Evolutionary conservation across 352 stramenopile genomes (phyloP).

Genomic region (Pythium rhizo-oryzae): DNA sequence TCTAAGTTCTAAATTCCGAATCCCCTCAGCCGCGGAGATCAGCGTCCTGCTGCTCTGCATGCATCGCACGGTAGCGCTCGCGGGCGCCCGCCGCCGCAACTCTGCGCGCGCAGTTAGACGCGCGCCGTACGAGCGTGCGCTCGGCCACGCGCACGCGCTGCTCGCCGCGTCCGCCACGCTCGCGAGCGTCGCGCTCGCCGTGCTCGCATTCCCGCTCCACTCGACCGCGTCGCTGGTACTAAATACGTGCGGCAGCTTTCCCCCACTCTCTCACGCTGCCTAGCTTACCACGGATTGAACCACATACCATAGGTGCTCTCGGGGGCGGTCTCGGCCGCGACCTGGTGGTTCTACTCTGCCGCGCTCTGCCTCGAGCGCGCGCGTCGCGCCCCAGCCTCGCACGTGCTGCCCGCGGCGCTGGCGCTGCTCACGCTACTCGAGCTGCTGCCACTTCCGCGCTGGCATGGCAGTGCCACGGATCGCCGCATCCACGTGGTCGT

Average conservation of each 20-base stretch:
- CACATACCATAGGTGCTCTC: slow-evolving; percentile 20
- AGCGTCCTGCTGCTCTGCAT: slow-evolving; percentile 45
- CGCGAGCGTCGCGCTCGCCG: slow-evolving; percentile 30
- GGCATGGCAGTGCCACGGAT: neutral
- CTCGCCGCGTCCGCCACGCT: slow-evolving; percentile 27
- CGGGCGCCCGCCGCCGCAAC: neutral
- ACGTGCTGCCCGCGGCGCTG: slow-evolving; percentile 16
- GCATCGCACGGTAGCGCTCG: slow-evolving; percentile 41
- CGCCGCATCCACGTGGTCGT: slow-evolving; percentile 11
- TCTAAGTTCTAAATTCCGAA: too few relatives aligned
- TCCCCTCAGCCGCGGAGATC: slow-evolving; percentile 31
- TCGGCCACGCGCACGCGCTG: slow-evolving; percentile 41
- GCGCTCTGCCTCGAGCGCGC: slow-evolving; percentile 29
- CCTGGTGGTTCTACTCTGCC: slow-evolving; percentile 43
- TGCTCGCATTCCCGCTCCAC: slow-evolving; percentile 27
- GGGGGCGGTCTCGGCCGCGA: slow-evolving; percentile 25
- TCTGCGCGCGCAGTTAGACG: too few relatives aligned
- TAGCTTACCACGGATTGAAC: too few relatives aligned
- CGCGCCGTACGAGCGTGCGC: slow-evolving; percentile 12
- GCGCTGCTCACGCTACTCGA: slow-evolving; percentile 26
- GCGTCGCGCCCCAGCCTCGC: slow-evolving; percentile 7
- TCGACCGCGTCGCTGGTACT: slow-evolving; percentile 48
- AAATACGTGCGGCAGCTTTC: slow-evolving; percentile 1
- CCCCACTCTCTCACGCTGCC: neutral
- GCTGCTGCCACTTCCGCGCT: slow-evolving; percentile 8